phyloP scores from a whole-genome alignment of 2,329 filamentous ascomycete genomes.

The Sclerotiophoma versabilis region DNA sequence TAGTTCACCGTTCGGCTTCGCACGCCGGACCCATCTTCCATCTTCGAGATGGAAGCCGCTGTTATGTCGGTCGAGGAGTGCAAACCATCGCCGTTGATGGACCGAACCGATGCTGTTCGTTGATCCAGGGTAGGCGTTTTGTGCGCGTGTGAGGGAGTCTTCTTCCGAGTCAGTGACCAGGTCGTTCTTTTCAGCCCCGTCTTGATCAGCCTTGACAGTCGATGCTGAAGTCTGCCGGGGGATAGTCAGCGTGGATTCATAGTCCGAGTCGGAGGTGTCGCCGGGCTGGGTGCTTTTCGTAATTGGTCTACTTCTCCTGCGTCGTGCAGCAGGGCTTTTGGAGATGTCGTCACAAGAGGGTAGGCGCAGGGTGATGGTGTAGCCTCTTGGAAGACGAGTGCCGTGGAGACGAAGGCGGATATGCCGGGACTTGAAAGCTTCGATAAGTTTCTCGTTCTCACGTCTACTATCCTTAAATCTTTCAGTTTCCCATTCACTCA shows the following conservation, averaged over 20 bases:
- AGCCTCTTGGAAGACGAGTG: constrained; percentile 46
- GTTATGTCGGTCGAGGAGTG: constrained; percentile 66
- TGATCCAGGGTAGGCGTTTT: constrained; percentile 72
- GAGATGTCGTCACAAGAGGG: constrained; percentile 43
- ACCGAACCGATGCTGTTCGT: constrained; percentile 70
- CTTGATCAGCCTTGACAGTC: neutral
- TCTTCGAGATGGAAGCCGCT: constrained; percentile 60
- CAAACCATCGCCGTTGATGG: constrained; percentile 71
- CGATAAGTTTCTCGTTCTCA: constrained; percentile 48
- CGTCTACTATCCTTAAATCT: neutral
- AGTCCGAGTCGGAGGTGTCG: neutral
- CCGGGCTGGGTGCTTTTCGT: neutral
- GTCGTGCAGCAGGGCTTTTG: constrained; percentile 28
- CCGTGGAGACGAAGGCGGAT: constrained; percentile 54
- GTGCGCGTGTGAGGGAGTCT: constrained; percentile 56
- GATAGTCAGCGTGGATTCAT: neutral
- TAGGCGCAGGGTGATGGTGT: constrained; percentile 52
- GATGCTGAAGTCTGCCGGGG: neutral
- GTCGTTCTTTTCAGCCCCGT: neutral
- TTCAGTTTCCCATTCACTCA: neutral
- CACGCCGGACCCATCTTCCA: constrained; percentile 13
- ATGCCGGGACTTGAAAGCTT: constrained; percentile 49
- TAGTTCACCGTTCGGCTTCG: constrained; percentile 14
- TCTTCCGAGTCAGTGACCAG: constrained; percentile 53
- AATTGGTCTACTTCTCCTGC: constrained; percentile 16